phyloP scores from a whole-genome alignment of 495 filamentous ascomycete species.

The Penicillium daleae region DNA sequence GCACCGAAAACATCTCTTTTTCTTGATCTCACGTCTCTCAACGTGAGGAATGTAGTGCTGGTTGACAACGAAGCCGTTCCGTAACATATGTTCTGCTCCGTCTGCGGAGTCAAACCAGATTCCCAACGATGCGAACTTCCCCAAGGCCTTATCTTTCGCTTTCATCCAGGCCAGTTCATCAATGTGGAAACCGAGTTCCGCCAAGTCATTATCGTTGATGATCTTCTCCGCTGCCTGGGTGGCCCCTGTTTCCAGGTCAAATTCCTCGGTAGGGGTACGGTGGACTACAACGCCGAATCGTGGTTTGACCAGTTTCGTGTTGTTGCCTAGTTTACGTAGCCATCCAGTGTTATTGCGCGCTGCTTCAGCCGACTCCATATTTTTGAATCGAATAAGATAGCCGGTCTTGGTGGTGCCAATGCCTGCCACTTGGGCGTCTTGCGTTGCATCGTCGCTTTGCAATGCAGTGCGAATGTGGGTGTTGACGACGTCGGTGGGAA shows the following conservation, averaged over 20 bases:
- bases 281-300: conserved; percentile 24
- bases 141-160: conserved; percentile 23
- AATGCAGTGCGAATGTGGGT: conserved; percentile 24
- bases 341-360: conserved; percentile 20
- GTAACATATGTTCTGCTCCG: not conserved
- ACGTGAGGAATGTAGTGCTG: conserved; percentile 26
- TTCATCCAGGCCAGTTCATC: conserved; percentile 31
- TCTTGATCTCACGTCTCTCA: conserved; percentile 25
- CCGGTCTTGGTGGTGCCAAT: conserved; percentile 28
- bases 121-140: conserved; percentile 4
- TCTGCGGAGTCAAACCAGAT: not conserved
- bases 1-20: conserved; percentile 32
- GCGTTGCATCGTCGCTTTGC: conserved; percentile 13
- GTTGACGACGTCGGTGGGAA: conserved; percentile 20
- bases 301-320: conserved; percentile 7
- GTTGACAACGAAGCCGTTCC: conserved; percentile 27
- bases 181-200: conserved; percentile 23
- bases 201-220: conserved; percentile 29
- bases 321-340: conserved; percentile 10
- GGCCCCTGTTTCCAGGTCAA: conserved; percentile 17
- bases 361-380: conserved; percentile 21
- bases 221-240: conserved; percentile 25
- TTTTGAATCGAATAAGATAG: conserved; percentile 29
- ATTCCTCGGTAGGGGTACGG: conserved; percentile 28
- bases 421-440: conserved; percentile 25